phyloP scores from a whole-genome alignment of 2,329 filamentous ascomycete genomes.

The Fusarium decemcellulare region DNA sequence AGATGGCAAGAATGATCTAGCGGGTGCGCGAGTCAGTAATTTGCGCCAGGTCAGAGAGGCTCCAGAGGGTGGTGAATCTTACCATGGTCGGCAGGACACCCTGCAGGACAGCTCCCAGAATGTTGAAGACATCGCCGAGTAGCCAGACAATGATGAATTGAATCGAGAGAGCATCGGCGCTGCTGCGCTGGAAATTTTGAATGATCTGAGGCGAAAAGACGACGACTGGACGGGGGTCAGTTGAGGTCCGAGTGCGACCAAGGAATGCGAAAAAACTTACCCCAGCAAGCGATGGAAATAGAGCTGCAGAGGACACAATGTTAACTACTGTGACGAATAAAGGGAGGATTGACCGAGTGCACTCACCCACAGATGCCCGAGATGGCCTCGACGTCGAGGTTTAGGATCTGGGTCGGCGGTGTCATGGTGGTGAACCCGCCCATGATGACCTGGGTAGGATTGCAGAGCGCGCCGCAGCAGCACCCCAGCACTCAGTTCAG shows the following conservation, averaged over 20 bases:
- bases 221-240: constrained; percentile 70
- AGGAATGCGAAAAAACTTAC: constrained; percentile 44
- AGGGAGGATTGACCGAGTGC: constrained; percentile 46
- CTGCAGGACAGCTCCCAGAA: constrained; percentile 91
- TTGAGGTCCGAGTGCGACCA: constrained; percentile 6
- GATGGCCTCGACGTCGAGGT: constrained; percentile 89
- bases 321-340: constrained; percentile 20
- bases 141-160: constrained; percentile 96
- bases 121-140: constrained; percentile 95
- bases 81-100: constrained; percentile 95
- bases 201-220: constrained; percentile 98
- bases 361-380: constrained; percentile 90
- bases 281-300: constrained; percentile 96
- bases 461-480: constrained; percentile 27
- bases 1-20: constrained; percentile 89
- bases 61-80: constrained; percentile 35
- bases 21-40: constrained; percentile 24
- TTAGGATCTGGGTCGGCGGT: constrained; percentile 69
- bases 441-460: constrained; percentile 37
- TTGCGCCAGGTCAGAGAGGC: not conserved
- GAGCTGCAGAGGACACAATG: constrained; percentile 67
- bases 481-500: constrained; percentile 16
- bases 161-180: constrained; percentile 89
- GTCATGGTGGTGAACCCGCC: constrained; percentile 57
- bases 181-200: constrained; percentile 89